These are phyloP conservation scores for Aspergillus chevalieri DNA, from an alignment of 2,329 filamentous ascomycete genomes.

Conservation along the genomic window DNA sequence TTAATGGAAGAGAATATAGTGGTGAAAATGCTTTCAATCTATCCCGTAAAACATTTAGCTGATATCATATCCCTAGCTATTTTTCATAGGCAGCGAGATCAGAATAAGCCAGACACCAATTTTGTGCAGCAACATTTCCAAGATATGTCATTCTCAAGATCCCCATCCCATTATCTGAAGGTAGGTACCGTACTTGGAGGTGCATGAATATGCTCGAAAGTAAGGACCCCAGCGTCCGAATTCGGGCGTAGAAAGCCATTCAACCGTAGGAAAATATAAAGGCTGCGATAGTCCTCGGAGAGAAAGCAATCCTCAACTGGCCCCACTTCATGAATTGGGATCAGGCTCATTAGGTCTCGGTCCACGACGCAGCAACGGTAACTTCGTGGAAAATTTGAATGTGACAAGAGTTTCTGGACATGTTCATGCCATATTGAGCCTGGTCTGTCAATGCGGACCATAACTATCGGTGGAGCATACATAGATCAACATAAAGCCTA, in stretches of 20 bases:
- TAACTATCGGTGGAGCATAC: not conserved
- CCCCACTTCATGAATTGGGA: not conserved
- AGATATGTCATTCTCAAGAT: not conserved
- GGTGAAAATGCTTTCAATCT: too few species aligned
- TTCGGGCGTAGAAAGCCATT: not conserved
- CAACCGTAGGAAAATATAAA: not conserved
- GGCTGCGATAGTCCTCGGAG: not conserved
- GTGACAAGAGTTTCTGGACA: not conserved
- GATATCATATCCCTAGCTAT: not conserved
- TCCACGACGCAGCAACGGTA: not conserved
- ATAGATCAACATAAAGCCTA: too few species aligned
- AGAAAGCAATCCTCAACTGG: not conserved
- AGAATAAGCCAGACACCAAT: not conserved
- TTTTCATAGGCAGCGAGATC: not conserved
- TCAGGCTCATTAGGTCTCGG: not conserved
- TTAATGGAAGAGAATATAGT: too few species aligned
- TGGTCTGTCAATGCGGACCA: not conserved
- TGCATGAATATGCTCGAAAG: not conserved
- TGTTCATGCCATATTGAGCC: not conserved
- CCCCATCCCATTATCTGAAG: not conserved
- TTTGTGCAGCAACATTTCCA: not conserved
- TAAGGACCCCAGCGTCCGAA: not conserved
- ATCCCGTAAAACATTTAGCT: too few species aligned
- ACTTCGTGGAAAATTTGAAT: not conserved
- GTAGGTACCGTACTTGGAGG: not conserved